phyloP scores from a whole-genome alignment of 495 filamentous ascomycete genomes.

The Penicillium ucsense region DNA sequence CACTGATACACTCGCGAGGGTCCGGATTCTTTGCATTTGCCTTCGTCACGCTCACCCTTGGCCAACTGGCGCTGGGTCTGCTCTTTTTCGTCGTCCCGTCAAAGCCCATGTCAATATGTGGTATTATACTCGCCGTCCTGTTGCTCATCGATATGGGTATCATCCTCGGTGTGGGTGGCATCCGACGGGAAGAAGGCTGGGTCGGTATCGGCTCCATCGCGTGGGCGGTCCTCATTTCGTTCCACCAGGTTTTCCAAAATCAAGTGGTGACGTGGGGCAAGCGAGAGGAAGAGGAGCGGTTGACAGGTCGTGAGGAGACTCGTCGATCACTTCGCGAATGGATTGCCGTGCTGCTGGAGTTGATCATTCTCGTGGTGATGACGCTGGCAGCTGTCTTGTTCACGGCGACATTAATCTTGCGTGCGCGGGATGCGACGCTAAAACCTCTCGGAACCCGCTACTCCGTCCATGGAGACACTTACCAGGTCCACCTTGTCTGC shows the following conservation, averaged over 20 bases:
- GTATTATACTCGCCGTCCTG: slow-evolving; percentile 55
- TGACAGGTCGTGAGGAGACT: slow-evolving; percentile 84
- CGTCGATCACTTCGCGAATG: slow-evolving; percentile 75
- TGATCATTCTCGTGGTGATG: slow-evolving; percentile 56
- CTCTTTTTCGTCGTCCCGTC: slow-evolving; percentile 83
- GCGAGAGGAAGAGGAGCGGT: slow-evolving; percentile 77
- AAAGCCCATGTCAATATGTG: slow-evolving; percentile 59
- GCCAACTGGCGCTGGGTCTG: slow-evolving; percentile 65
- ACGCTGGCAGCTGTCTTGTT: slow-evolving; percentile 58
- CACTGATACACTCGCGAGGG: slow-evolving; percentile 72
- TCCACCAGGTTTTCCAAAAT: slow-evolving; percentile 53
- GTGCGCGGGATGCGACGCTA: slow-evolving; percentile 64
- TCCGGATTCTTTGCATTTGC: slow-evolving; percentile 85
- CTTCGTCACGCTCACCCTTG: slow-evolving; percentile 62
- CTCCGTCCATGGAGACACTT: slow-evolving; percentile 71
- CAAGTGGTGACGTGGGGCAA: slow-evolving; percentile 86
- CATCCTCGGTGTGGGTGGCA: slow-evolving; percentile 58
- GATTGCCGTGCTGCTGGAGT: slow-evolving; percentile 70
- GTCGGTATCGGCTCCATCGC: slow-evolving; percentile 76
- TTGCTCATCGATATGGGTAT: slow-evolving; percentile 71
- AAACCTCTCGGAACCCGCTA: slow-evolving; percentile 60
- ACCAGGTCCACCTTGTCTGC: slow-evolving; percentile 78
- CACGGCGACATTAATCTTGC: slow-evolving; percentile 67
- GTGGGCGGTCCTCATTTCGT: slow-evolving; percentile 58
- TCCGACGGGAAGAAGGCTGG: slow-evolving; percentile 80